These are phyloP conservation scores for Agaricus blazei DNA, from an alignment of 768 basidiomycete species.

Conservation along the genomic window DNA sequence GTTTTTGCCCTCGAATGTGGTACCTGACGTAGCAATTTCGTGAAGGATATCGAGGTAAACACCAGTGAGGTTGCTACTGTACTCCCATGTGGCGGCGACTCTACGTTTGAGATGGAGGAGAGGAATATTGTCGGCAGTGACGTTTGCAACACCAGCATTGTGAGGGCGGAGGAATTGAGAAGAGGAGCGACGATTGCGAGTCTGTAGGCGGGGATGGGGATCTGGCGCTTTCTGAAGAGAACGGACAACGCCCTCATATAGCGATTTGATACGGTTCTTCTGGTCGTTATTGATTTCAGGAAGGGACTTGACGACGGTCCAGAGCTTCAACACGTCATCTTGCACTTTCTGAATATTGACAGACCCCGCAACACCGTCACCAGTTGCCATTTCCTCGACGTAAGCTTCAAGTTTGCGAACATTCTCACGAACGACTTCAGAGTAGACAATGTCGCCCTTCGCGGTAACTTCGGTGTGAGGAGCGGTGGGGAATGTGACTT, in stretches of 20 bases:
- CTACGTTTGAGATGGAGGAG: slow-evolving; percentile 96
- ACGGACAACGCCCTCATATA: slow-evolving; percentile 95
- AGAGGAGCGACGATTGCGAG: slow-evolving; percentile 82
- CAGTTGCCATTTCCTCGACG: slow-evolving; percentile 97
- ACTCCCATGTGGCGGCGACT: slow-evolving; percentile 93
- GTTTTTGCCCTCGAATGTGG: slow-evolving; percentile 99
- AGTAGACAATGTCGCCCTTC: slow-evolving; percentile 92
- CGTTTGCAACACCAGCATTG: slow-evolving; percentile 67
- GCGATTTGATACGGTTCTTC: slow-evolving; percentile 89
- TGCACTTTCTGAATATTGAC: slow-evolving; percentile 98
- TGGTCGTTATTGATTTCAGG: slow-evolving; percentile 97
- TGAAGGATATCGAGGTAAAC: slow-evolving; percentile 96
- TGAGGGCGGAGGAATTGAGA: slow-evolving; percentile 97
- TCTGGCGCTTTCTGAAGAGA: slow-evolving; percentile 82
- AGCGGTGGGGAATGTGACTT: slow-evolving; percentile 97
- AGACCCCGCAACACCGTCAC: slow-evolving; percentile 74
- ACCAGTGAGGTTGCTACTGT: slow-evolving; percentile 93
- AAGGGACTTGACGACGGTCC: slow-evolving; percentile 95
- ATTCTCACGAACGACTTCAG: slow-evolving; percentile 92
- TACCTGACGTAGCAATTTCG: slow-evolving; percentile 97
- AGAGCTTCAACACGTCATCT: slow-evolving; percentile 92
- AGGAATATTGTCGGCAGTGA: slow-evolving; percentile 82
- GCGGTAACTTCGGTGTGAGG: slow-evolving; percentile 91
- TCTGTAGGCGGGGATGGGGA: slow-evolving; percentile 31
- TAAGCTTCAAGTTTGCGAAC: slow-evolving; percentile 98